Evolutionary conservation across 352 stramenopile genomes (phyloP).

Genomic region (Globisporangium cederbergense): DNA sequence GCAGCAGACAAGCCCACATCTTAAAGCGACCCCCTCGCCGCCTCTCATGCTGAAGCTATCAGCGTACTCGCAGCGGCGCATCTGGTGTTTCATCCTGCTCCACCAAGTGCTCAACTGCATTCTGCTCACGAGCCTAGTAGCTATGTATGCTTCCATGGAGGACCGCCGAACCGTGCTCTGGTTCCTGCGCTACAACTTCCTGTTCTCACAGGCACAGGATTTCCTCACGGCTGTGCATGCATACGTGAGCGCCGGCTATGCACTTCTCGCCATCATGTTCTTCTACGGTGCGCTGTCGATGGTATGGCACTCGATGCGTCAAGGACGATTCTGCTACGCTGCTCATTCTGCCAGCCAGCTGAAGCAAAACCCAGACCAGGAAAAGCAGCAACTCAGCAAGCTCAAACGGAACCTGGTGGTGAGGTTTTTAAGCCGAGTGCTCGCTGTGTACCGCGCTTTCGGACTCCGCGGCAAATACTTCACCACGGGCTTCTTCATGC

Average conservation of each 20-base stretch:
- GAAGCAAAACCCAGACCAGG: background rate
- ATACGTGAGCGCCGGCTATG: background rate
- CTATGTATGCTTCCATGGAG: background rate
- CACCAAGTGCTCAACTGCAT: conserved; percentile 1
- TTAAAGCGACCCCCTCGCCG: background rate
- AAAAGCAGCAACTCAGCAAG: background rate
- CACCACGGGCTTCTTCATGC: background rate
- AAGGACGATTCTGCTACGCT: background rate
- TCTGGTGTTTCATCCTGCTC: conserved; percentile 1
- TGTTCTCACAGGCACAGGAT: background rate
- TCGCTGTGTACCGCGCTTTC: background rate
- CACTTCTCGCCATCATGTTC: background rate
- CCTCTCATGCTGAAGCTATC: background rate
- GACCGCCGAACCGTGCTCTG: background rate
- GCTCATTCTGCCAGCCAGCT: background rate
- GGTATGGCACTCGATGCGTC: background rate
- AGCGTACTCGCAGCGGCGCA: background rate
- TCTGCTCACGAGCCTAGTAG: background rate
- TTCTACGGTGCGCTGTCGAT: background rate
- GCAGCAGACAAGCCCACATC: background rate
- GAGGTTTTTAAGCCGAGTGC: background rate
- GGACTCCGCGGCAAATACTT: background rate
- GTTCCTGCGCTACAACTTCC: conserved; percentile 1
- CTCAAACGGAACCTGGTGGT: background rate
- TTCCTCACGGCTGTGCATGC: background rate